Conservation (phyloP, 495 filamentous ascomycete genomes). For the Tuber microsphaerosporum region DNA sequence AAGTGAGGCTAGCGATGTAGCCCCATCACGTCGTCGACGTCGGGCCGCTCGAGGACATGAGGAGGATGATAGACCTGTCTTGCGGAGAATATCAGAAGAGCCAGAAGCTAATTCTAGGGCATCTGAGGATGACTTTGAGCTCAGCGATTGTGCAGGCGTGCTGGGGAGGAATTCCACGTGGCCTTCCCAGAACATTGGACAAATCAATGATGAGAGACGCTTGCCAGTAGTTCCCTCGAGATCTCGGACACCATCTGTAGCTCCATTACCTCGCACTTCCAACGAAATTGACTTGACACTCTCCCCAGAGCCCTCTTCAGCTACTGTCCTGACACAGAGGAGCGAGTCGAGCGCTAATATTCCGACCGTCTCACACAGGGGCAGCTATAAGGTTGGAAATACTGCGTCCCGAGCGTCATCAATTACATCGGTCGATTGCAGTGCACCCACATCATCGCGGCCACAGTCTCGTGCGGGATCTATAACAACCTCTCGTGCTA, state of each 20-base stretch:
- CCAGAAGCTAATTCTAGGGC: neutral
- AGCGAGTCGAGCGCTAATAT: neutral
- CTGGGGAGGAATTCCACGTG: neutral
- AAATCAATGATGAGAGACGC: neutral
- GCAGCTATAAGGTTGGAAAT: neutral
- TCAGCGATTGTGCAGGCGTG: neutral
- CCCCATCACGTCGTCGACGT: neutral
- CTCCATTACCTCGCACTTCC: neutral
- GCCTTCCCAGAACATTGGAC: neutral
- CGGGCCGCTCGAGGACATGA: neutral
- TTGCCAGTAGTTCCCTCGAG: neutral
- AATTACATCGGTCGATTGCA: neutral
- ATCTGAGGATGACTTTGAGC: neutral
- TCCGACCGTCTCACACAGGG: neutral
- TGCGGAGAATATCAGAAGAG: conserved; percentile 1
- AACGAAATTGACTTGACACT: neutral
- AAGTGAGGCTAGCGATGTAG: neutral
- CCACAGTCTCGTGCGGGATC: conserved; percentile 4
- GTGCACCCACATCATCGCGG: neutral
- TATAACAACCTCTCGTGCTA: neutral
- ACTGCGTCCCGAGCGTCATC: neutral
- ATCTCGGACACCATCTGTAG: neutral
- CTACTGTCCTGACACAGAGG: neutral
- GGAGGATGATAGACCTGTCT: neutral
- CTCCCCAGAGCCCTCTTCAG: neutral